Evolutionary conservation across 305 asterid species (phyloP).

Genomic region (Lippia alba): DNA sequence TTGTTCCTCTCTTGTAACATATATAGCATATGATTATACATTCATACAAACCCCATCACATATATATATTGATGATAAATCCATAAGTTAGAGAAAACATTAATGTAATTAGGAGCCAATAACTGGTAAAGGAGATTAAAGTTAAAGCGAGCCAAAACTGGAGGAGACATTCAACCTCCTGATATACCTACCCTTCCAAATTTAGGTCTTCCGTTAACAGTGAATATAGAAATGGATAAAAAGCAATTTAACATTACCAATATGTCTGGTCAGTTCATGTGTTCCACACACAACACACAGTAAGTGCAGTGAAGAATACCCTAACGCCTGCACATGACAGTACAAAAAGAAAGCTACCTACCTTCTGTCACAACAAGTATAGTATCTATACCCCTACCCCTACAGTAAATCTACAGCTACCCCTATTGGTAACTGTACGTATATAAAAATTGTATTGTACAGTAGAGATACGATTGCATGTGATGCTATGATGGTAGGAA

Average conservation of each 20-base stretch:
- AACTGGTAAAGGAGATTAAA: no score
- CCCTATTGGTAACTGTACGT: not conserved
- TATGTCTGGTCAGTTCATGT: not conserved
- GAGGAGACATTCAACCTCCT: not conserved
- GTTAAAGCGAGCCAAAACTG: slow-evolving; percentile 6
- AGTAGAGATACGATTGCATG: slow-evolving; percentile 37
- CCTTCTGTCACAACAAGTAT: slow-evolving; percentile 6
- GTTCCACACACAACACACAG: slow-evolving; percentile 28
- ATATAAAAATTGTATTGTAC: not conserved
- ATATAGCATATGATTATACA: no score
- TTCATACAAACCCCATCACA: no score
- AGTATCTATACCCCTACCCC: slow-evolving; percentile 15
- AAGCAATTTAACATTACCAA: not conserved
- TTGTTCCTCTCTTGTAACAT: no score
- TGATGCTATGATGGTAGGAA: slow-evolving; percentile 31
- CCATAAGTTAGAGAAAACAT: no score
- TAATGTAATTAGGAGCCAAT: no score
- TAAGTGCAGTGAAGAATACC: not conserved
- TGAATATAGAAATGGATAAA: not conserved
- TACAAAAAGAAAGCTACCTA: not conserved
- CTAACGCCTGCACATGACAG: not conserved
- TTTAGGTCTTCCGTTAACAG: not conserved
- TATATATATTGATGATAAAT: no score
- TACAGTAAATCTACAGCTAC: not conserved
- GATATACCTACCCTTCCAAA: not conserved